Evolutionary conservation across 371 early-diverging fungal genomes (phyloP), one percentile per base, ranked within the genome.

Genomic region (Nematocida minor): DNA sequence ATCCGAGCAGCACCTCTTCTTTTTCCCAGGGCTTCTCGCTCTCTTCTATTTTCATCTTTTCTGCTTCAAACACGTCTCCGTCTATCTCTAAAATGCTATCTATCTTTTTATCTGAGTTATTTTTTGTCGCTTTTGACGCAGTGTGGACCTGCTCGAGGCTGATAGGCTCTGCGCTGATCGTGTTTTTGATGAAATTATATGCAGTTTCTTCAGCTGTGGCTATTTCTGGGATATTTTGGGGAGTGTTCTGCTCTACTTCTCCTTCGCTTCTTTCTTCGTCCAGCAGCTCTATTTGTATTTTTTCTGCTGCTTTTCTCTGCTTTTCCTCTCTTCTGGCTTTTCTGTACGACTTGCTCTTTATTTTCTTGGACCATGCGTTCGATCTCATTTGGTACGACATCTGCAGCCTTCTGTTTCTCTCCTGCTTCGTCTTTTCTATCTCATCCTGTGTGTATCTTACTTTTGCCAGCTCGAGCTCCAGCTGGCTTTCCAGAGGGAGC

Each of bases 311-410:
- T 32, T 31, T 41, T 32, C 36, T 62, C 55, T 80, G 60, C 29
- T 78, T 66, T 2, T 55, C 79, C 38, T 64, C 63, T 66, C 82
- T 71, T 31, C 62, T 36, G 1, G 46, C 22, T 63, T 77, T 82
- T 70, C 84, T 71, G 64, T 78, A 83, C 4, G 64, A 38, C 64
- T 80, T 82, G 66, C 85, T 85, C 55, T 85, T 85, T 16, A 85
- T 85, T 44, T 66, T 80, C 29, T 83, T 83, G 32, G 78, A 69
- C 66, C 82, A 66, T 29, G 67, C 40, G 80, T 82, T 85, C 63
- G 83, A 82, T 46, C 40, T 66, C 22, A 77, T 80, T 67, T 80
- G 80, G n/a, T 79, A 57, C 9, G 55, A 25, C 40, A 74, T 38
- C 29, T 67, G 32, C 53, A 34, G 44, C 41, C 68, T 79, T 66